Base-by-base conservation (phyloP, 768 basidiomycete genomes). In the Sporobolomyces pararoseus region DNA sequence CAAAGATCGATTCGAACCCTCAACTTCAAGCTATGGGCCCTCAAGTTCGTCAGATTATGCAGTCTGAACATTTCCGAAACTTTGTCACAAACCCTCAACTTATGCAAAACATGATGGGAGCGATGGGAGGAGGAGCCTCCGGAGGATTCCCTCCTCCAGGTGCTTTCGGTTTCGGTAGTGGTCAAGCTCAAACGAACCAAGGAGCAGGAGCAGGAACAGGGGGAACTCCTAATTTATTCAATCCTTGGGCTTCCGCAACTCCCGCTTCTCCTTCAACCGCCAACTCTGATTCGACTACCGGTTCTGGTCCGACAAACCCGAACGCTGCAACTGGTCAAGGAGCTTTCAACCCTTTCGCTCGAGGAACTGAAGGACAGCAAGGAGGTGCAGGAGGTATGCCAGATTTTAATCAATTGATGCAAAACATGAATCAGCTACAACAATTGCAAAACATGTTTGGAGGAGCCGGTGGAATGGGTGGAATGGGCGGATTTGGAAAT, bases 1-100 rank as follows among this genome's bases (percentile, higher is more conserved):
- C n/a, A n/a, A n/a, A 94, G 75, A 87, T 95, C 72, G 84, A 87
- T 0, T 84, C 85, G 61, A 89, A 91, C 79, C 93, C 95, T 0
- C 86, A 91, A 75, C 89, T 75, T 81, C 85, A 34, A 78, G 81
- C 77, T 0, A 88, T 93, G 86, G 89, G 83, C 2, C 91, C 91
- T 0, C 89, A 90, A 76, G 85, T 91, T 23, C 84, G 92, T 27
- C 82, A 88, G 68, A 82, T 89, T 53, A 89, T 91, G 80, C 87
- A 73, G 60, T 70, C 65, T 13, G 71, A 71, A 31, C 74, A 75
- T 23, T 77, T 77, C 72, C 67, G 77, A 42, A 60, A 74, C 35
- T 68, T 77, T 35, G 39, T 75, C 47, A 85, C 90, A 7, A 88
- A 91, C 79, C 92, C 92, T 0, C 86, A 91, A 68, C 81, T 82